A percentile compares a stretch with the other conserved stretches of the same genome.
phyloP scores from a whole-genome alignment of 805 yeast species.

The Pichia phayaonensis region DNA sequence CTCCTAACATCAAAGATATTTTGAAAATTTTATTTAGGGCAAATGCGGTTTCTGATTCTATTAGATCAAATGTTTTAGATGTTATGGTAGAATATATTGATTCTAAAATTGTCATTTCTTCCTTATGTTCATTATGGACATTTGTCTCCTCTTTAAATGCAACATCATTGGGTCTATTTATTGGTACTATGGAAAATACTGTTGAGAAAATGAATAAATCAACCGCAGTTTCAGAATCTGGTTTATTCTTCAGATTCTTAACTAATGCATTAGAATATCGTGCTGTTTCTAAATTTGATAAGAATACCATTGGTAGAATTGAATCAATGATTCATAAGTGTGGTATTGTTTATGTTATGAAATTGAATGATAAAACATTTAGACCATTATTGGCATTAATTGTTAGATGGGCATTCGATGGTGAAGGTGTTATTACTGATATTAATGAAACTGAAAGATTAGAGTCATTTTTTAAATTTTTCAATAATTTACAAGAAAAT shows the following conservation, averaged over 20 bases:
- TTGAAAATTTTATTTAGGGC: conserved; percentile 52
- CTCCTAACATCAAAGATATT: conserved; percentile 58
- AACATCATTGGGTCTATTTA: conserved; percentile 56
- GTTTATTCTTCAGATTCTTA: conserved; percentile 60
- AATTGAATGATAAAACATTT: conserved; percentile 87
- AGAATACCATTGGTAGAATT: conserved; percentile 69
- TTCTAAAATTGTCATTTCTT: conserved; percentile 49
- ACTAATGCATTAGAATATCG: conserved; percentile 68
- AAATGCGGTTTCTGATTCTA: conserved; percentile 47
- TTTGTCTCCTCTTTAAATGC: conserved; percentile 31
- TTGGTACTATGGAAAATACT: conserved; percentile 57
- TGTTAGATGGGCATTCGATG: conserved; percentile 88
- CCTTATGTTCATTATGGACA: conserved; percentile 60
- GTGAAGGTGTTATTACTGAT: conserved; percentile 49
- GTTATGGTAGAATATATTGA: conserved; percentile 63
- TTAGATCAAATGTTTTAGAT: conserved; percentile 56
- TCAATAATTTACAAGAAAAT: conserved; percentile 74
- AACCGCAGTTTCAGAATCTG: conserved; percentile 63
- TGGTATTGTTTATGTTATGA: conserved; percentile 73
- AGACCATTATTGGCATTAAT: conserved; percentile 84
- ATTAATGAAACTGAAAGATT: conserved; percentile 51
- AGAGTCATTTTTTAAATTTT: conserved; percentile 75
- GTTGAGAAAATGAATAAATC: conserved; percentile 67
- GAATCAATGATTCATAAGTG: conserved; percentile 70
- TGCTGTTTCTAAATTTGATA: conserved; percentile 49